These are phyloP conservation scores for Phytopythium litorale DNA, from an alignment of 352 stramenopile genomes.

Conservation along the genomic window DNA sequence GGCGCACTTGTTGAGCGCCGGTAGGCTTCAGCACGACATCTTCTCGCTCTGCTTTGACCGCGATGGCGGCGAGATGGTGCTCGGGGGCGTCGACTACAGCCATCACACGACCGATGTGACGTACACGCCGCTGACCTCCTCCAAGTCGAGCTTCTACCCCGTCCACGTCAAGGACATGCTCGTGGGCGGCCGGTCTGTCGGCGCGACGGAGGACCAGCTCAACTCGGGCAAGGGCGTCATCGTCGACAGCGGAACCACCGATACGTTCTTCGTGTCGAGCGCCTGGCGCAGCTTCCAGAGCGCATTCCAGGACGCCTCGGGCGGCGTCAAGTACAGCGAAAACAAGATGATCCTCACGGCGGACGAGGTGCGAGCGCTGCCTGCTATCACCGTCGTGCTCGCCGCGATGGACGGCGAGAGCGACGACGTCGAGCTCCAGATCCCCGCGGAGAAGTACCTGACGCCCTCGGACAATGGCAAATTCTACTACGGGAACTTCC, in stretches of 20 bases:
- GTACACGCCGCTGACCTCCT: constrained; percentile 58
- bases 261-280: constrained; percentile 70
- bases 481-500: constrained; percentile 71
- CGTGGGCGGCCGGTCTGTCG: constrained; percentile 53
- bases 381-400: constrained; percentile 66
- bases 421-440: constrained; percentile 57
- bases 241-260: constrained; percentile 83
- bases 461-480: constrained; percentile 38
- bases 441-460: constrained; percentile 66
- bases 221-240: constrained; percentile 81
- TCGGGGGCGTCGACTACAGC: constrained; percentile 77
- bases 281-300: constrained; percentile 48
- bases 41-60: constrained; percentile 83
- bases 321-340: constrained; percentile 52
- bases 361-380: constrained; percentile 39
- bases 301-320: constrained; percentile 40
- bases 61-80: constrained; percentile 65
- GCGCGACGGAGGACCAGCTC: constrained; percentile 27
- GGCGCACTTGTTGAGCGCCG: constrained; percentile 59
- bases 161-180: constrained; percentile 80
- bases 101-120: constrained; percentile 56
- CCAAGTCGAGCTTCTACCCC: constrained; percentile 62
- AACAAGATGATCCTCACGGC: constrained; percentile 42
- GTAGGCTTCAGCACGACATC: constrained; percentile 49
- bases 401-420: constrained; percentile 38